Conservation (phyloP, 345 rosid species). For the Turritis glabra region DNA sequence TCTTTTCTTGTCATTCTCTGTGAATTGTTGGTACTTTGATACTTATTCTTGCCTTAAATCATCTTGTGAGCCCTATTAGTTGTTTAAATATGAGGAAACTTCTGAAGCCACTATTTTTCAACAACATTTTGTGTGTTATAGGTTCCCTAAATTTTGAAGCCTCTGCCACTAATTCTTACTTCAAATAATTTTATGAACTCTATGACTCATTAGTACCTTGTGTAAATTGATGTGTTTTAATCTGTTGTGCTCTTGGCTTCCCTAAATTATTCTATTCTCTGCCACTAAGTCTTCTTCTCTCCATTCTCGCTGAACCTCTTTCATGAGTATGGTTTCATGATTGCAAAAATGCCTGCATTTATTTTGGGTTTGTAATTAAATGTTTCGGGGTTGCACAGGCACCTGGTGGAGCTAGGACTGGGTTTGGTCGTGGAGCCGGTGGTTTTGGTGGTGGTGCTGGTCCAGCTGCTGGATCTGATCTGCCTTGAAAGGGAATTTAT, state of each 20-base stretch:
- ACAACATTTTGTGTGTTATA: background rate
- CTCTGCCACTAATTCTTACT: constrained; percentile 1
- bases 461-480: constrained; percentile 48
- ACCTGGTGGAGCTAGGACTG: constrained; percentile 68
- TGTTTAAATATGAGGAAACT: background rate
- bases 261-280: background rate
- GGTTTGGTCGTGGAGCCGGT: constrained; percentile 76
- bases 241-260: background rate
- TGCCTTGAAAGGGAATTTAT: constrained; percentile 44
- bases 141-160: background rate
- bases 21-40: background rate
- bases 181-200: background rate
- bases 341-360: background rate
- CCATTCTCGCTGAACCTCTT: background rate
- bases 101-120: background rate
- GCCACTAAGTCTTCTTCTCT: background rate
- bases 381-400: constrained; percentile 39
- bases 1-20: background rate
- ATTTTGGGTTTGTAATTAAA: background rate
- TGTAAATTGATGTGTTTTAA: background rate
- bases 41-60: background rate
- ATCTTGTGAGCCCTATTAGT: background rate
- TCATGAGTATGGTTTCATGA: background rate
- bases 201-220: background rate
- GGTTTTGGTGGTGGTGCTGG: constrained; percentile 52